phyloP scores from a whole-genome alignment of 225 moss, liverwort and hornwort genomes.

The Lunularia cruciata region DNA sequence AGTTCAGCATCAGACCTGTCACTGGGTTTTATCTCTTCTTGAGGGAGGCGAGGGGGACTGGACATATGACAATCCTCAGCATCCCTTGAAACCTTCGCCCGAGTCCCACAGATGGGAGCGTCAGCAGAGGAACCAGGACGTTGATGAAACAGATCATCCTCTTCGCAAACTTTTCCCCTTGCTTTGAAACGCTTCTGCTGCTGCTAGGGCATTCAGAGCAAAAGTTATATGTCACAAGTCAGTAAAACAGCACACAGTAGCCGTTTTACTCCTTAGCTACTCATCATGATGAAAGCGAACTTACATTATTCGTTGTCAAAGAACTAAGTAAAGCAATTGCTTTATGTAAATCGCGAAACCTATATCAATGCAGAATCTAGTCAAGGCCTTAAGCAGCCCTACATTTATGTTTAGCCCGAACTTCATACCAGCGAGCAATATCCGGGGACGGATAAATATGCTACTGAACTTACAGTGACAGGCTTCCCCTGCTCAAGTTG shows the following conservation, averaged over 20 bases:
- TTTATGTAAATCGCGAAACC: too few species aligned
- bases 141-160: constrained; percentile 14
- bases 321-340: neutral
- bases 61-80: neutral
- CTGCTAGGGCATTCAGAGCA: too few species aligned
- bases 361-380: too few species aligned
- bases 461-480: constrained; percentile 17
- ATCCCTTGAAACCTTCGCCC: constrained; percentile 16
- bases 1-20: constrained; percentile 7
- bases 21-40: neutral
- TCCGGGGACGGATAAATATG: too few species aligned
- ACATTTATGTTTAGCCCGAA: too few species aligned
- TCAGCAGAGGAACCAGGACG: constrained; percentile 9
- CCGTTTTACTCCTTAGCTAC: too few species aligned
- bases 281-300: too few species aligned
- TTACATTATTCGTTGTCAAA: neutral
- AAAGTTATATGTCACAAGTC: too few species aligned
- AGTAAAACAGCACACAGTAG: too few species aligned
- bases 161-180: constrained; percentile 4
- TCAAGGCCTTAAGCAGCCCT: too few species aligned
- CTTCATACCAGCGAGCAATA: too few species aligned
- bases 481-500: constrained; percentile 10
- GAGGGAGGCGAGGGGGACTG: neutral
- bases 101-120: constrained; percentile 14
- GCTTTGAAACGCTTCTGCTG: constrained; percentile 16